These are phyloP conservation scores for Saussurea involucrata DNA, from an alignment of 129 eudicot genomes.

Conservation along the genomic window DNA sequence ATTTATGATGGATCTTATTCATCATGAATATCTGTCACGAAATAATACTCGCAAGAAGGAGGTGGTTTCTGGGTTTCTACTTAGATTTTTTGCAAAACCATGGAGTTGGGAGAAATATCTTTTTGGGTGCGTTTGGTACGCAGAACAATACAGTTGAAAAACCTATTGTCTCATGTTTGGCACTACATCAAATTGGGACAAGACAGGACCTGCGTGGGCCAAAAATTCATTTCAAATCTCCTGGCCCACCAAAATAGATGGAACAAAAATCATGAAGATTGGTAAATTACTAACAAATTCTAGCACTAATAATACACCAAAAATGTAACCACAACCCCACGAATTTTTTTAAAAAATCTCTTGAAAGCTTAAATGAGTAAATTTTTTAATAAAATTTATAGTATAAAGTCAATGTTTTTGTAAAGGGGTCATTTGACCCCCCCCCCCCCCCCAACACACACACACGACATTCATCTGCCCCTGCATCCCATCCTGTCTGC, in stretches of 20 bases:
- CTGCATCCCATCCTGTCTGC: not conserved
- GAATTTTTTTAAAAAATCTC: too few species aligned
- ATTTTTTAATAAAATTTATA: too few species aligned
- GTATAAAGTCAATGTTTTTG: too few species aligned
- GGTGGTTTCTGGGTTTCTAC: not conserved
- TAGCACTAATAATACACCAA: too few species aligned
- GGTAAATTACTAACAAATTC: not conserved
- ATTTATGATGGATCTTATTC: too few species aligned
- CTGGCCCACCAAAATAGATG: not conserved
- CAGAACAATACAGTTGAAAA: not conserved
- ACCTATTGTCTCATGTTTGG: not conserved
- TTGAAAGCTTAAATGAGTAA: too few species aligned
- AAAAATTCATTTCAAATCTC: not conserved
- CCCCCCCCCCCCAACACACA: too few species aligned
- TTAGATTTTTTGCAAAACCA: not conserved
- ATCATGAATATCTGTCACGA: not conserved
- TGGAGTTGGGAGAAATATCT: not conserved
- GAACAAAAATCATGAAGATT: not conserved
- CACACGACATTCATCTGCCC: too few species aligned
- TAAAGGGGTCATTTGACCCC: too few species aligned
- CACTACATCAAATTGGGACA: not conserved
- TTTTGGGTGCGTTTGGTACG: too few species aligned
- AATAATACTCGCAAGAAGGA: not conserved
- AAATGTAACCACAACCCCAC: too few species aligned
- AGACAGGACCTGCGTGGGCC: not conserved